A percentile compares a stretch with the other conserved stretches of the same genome.
These are phyloP conservation scores for Boletus sensibilis DNA, from an alignment of 768 basidiomycete genomes.

Conservation along the genomic window DNA sequence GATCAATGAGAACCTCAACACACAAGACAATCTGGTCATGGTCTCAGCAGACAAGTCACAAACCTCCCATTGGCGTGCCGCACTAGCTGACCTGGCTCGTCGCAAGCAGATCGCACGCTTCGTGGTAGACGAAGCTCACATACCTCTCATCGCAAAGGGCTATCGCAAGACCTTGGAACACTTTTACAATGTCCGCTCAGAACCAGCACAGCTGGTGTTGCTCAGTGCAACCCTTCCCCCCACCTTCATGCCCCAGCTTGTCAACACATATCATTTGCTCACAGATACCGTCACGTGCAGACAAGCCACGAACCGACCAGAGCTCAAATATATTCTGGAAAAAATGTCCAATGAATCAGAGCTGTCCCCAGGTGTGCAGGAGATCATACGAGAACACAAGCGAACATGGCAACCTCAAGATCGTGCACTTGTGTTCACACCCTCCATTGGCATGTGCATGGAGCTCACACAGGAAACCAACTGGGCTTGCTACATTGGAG, in stretches of 20 bases:
- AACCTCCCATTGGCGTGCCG: slow-evolving; percentile 1
- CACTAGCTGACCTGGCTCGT: neutral
- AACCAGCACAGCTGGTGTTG: slow-evolving; percentile 18
- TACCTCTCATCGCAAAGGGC: slow-evolving; percentile 1
- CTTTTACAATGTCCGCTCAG: neutral
- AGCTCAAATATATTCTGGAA: slow-evolving; percentile 7
- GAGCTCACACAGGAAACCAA: rapidly evolving
- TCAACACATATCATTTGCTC: neutral
- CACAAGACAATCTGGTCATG: neutral
- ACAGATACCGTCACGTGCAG: neutral
- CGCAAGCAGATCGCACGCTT: neutral
- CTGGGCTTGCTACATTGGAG: slow-evolving; percentile 18
- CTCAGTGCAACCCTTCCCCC: slow-evolving; percentile 20
- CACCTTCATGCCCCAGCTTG: neutral
- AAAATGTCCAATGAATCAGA: neutral
- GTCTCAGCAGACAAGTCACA: slow-evolving; percentile 9
- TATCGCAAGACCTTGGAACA: slow-evolving; percentile 10
- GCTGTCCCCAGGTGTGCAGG: neutral
- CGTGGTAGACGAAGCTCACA: slow-evolving; percentile 29
- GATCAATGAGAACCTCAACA: neutral
- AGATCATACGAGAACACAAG: neutral
- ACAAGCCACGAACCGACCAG: neutral
- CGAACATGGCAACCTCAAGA: neutral
- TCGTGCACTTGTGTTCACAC: slow-evolving; percentile 12
- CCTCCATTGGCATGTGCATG: neutral